Evolutionary conservation across 371 early-diverging fungal genomes (phyloP).

Genomic region (Apophysomyces variabilis): DNA sequence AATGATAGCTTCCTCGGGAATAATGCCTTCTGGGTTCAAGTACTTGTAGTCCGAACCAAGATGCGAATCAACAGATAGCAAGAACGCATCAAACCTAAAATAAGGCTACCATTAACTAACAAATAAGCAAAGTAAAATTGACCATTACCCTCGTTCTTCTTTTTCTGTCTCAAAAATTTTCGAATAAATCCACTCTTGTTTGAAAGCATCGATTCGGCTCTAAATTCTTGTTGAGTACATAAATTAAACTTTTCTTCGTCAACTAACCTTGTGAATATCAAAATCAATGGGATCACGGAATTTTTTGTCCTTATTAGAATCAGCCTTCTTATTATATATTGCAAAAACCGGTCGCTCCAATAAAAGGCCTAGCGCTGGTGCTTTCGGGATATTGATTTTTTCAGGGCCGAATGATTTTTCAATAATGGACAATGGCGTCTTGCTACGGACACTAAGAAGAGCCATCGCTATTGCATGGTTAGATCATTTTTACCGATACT

Average conservation of each 20-base stretch:
- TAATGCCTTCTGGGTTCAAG: slow-evolving; percentile 42
- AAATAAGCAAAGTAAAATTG: not conserved
- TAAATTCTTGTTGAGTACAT: slow-evolving; percentile 16
- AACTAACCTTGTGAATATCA: slow-evolving; percentile 39
- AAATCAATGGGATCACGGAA: slow-evolving; percentile 48
- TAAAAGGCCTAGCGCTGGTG: slow-evolving; percentile 94
- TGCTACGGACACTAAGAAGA: slow-evolving; percentile 76
- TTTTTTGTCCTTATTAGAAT: slow-evolving; percentile 10
- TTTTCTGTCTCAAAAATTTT: slow-evolving; percentile 77
- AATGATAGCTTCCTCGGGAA: slow-evolving; percentile 35
- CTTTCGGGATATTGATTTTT: slow-evolving; percentile 96
- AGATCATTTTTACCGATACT: not conserved
- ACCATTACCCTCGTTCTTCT: slow-evolving; percentile 49
- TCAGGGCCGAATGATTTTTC: slow-evolving; percentile 64
- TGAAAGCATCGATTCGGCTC: slow-evolving; percentile 81
- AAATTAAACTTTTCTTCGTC: not conserved
- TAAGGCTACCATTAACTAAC: not conserved
- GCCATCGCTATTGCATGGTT: slow-evolving; percentile 60
- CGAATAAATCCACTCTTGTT: slow-evolving; percentile 78
- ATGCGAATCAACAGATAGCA: slow-evolving; percentile 63
- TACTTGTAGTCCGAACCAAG: slow-evolving; percentile 44
- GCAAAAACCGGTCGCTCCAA: slow-evolving; percentile 81
- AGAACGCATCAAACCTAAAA: slow-evolving; percentile 75
- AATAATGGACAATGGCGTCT: slow-evolving; percentile 74
- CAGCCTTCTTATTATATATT: slow-evolving; percentile 63